These are phyloP conservation scores for Pezicula neosporulosa DNA, from an alignment of 2,329 filamentous ascomycete genomes.

Conservation along the genomic window DNA sequence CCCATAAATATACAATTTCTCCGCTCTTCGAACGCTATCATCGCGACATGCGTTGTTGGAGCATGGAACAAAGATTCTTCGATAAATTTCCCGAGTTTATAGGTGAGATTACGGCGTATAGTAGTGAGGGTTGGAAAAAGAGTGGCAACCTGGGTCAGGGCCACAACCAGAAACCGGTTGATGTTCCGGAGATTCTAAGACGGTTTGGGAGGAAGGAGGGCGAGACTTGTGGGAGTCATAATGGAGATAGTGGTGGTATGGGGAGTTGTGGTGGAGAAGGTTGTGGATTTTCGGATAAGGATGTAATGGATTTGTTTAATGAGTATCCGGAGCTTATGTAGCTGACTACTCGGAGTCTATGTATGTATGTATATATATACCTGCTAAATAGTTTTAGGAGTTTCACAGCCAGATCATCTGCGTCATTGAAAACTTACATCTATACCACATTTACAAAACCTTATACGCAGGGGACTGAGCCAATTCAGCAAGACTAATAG, in stretches of 20 bases:
- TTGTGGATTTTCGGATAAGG: too few relatives aligned
- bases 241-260: neutral
- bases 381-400: too few relatives aligned
- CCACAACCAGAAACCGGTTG: neutral
- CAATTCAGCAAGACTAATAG: too few relatives aligned
- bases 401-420: too few relatives aligned
- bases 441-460: too few relatives aligned
- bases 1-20: constrained; percentile 7
- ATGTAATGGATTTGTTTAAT: too few relatives aligned
- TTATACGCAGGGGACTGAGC: too few relatives aligned
- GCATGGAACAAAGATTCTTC: constrained; percentile 10
- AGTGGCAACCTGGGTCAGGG: neutral
- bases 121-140: neutral
- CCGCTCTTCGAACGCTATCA: constrained; percentile 13
- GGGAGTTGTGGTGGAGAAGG: too few relatives aligned
- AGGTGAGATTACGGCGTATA: constrained; percentile 6
- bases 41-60: constrained; percentile 9
- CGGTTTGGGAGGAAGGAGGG: neutral
- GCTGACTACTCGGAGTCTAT: too few relatives aligned
- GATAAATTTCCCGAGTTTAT: constrained; percentile 12
- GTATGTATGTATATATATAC: too few relatives aligned
- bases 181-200: neutral
- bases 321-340: too few relatives aligned
- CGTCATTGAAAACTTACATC: too few relatives aligned
- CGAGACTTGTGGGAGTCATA: neutral